Evolutionary conservation across 2,329 filamentous ascomycete species (phyloP).

Genomic region (Podosphaera fusca): DNA sequence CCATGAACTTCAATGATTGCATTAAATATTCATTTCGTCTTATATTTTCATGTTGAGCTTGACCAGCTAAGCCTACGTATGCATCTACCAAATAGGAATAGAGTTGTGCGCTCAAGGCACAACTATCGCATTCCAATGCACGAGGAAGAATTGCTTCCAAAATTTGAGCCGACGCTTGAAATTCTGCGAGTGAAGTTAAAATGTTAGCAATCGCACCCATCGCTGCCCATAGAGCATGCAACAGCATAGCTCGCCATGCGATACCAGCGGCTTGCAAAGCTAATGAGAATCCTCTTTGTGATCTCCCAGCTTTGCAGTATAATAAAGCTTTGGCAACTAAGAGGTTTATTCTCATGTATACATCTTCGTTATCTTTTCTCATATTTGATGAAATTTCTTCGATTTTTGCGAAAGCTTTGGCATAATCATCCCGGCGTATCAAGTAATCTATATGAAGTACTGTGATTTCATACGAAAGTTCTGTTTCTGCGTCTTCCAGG

Average conservation of each 20-base stretch:
- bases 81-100: conserved; percentile 39
- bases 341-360: conserved; percentile 35
- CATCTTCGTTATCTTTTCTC: conserved; percentile 32
- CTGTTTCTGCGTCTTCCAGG: conserved; percentile 26
- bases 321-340: conserved; percentile 38
- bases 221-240: conserved; percentile 37
- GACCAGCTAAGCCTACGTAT: conserved; percentile 38
- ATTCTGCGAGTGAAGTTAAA: conserved; percentile 36
- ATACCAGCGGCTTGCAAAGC: conserved; percentile 40
- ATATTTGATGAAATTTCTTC: conserved; percentile 26
- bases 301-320: conserved; percentile 32
- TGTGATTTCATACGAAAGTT: conserved; percentile 34
- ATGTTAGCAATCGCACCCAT: conserved; percentile 32
- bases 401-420: conserved; percentile 28
- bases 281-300: conserved; percentile 41
- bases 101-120: conserved; percentile 28
- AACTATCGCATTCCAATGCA: conserved; percentile 36
- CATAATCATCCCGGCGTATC: conserved; percentile 27
- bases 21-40: conserved; percentile 26
- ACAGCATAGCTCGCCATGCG: conserved; percentile 32
- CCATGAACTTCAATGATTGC: conserved; percentile 14
- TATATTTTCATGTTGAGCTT: conserved; percentile 15
- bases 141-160: conserved; percentile 39
- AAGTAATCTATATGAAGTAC: conserved; percentile 35
- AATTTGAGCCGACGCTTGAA: conserved; percentile 29